Evolutionary conservation across 805 yeast genomes (phyloP), one percentile per base, ranked within the genome.

Genomic region (Ogataea methanolica): DNA sequence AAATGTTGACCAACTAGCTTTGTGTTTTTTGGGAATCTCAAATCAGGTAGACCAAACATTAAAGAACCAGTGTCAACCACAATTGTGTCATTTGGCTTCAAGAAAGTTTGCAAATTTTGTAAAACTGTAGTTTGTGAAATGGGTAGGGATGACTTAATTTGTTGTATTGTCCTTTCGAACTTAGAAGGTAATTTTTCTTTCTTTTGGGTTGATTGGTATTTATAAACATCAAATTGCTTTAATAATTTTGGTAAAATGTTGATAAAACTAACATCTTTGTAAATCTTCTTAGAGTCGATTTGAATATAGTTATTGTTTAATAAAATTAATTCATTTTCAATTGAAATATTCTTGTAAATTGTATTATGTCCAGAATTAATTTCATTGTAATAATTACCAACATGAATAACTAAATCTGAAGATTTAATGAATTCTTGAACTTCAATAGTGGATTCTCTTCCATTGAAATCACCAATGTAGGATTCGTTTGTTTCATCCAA

Each of bases 41-140:
- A 61, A 58, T 86, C 92, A 31, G 88, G 80, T 39, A 85, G 61
- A 8, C 85, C 91, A 69, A 88, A 89, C 73, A 84, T 82, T 61
- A 87, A 78, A 2, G 96, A 82, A 44, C 96, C 90, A 2, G 96
- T 87, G 55, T 91, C 97, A 46, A 82, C 77, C 36, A 91, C 73
- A n/a, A 90, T 60, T 19, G 82, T 74, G 62, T 90, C 97, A 55
- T 80, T 75, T 23, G 83, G 81, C 57, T 72, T 43, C 5, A 63
- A 45, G 31, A 55, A 54, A 1, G 43, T 23, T 48, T 63, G 55
- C 69, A 83, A 54, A 17, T 62, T 59, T 43, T 66, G 61, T 26
- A 78, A 66, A 35, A 83, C 54, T 35, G 59, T 61, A 14, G 73
- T 68, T 60, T 80, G 83, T 1, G 79, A 78, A 47, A 74, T 73